Conservation (phyloP, 148 eudicot genomes). For the Bassia scoparia region DNA sequence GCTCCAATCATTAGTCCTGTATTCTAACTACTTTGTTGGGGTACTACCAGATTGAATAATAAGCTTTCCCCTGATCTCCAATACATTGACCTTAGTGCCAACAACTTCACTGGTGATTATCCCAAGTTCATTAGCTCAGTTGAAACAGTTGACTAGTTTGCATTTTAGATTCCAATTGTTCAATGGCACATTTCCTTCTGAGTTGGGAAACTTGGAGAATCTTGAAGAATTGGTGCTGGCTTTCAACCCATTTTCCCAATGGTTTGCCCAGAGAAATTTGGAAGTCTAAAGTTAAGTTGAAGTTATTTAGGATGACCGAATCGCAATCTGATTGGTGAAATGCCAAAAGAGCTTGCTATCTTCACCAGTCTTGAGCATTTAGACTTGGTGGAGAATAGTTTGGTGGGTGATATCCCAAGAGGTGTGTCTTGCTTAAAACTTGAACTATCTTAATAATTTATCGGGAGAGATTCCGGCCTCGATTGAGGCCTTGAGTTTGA, state of each 20-base stretch:
- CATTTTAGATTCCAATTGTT: conserved; percentile 39
- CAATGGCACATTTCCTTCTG: conserved; percentile 53
- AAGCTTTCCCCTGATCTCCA: conserved; percentile 38
- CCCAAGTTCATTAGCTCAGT: conserved; percentile 49
- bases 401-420: conserved; percentile 53
- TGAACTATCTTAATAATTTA: conserved; percentile 44
- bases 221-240: conserved; percentile 37
- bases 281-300: conserved; percentile 33
- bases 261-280: conserved; percentile 49
- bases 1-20: conserved; percentile 43
- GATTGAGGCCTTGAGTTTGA: conserved; percentile 36
- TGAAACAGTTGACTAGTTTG: conserved; percentile 34
- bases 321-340: conserved; percentile 49
- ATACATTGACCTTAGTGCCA: conserved; percentile 42
- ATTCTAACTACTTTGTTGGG: conserved; percentile 54
- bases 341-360: conserved; percentile 45
- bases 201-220: conserved; percentile 45
- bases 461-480: conserved; percentile 53
- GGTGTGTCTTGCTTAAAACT: conserved; percentile 52
- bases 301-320: conserved; percentile 33
- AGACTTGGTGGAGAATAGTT: conserved; percentile 45
- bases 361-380: conserved; percentile 41
- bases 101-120: conserved; percentile 66
- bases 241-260: conserved; percentile 30
- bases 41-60: conserved; percentile 51